Percentiles rank a stretch among this genome's conserved stretches.
Evolutionary conservation across 352 stramenopile genomes (phyloP).

Genomic region (Globisporangium megalacanthum): DNA sequence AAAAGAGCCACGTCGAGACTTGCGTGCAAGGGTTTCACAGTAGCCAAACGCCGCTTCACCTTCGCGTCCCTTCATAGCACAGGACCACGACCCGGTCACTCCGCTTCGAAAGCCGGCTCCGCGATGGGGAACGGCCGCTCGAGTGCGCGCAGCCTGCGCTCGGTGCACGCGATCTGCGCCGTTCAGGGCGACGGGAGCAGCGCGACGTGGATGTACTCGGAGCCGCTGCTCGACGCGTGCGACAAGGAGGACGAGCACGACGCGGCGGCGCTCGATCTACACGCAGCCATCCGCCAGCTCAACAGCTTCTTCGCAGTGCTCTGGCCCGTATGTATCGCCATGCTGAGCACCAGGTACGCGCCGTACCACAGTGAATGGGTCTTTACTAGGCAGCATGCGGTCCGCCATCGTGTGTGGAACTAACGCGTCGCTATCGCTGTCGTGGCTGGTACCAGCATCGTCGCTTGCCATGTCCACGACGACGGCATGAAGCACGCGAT

Average conservation of each 20-base stretch:
- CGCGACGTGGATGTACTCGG: constrained; percentile 36
- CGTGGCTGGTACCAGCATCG: constrained; percentile 27
- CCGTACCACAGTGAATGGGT: neutral
- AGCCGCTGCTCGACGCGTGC: constrained; percentile 40
- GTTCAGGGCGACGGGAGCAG: constrained; percentile 17
- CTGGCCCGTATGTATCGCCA: constrained; percentile 68
- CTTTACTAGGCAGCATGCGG: no score
- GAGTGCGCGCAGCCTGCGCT: constrained; percentile 16
- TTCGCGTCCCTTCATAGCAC: neutral
- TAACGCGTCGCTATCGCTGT: neutral
- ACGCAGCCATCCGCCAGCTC: constrained; percentile 46
- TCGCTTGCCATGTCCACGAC: constrained; percentile 42
- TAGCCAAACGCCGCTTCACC: no score
- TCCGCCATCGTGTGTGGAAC: neutral
- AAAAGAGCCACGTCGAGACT: no score
- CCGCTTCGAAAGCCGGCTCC: neutral
- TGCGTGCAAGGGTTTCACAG: neutral
- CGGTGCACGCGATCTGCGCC: constrained; percentile 25
- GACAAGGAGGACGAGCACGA: constrained; percentile 5
- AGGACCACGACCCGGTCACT: neutral
- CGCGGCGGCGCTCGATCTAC: constrained; percentile 24
- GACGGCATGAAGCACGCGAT: constrained; percentile 41
- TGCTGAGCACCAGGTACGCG: constrained; percentile 54
- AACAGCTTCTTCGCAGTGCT: constrained; percentile 74
- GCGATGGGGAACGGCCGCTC: constrained; percentile 40